phyloP scores from a whole-genome alignment of 116 monocot species.

The Cymodocea nodosa region DNA sequence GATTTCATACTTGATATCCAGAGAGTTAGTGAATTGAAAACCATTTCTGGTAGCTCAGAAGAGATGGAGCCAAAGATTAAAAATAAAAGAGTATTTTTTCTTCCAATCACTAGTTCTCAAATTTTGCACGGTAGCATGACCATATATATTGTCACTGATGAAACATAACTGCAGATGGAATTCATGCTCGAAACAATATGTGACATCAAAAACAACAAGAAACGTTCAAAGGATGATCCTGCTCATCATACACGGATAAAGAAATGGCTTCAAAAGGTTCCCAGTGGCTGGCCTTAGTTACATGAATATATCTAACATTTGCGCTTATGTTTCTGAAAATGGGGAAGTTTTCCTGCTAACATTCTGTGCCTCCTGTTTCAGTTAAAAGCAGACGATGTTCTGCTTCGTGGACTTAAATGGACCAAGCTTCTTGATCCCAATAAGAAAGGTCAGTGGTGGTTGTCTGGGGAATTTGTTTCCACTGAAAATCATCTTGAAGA shows the following conservation, averaged over 20 bases:
- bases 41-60: constrained; percentile 9
- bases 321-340: too few relatives aligned
- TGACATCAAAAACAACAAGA: constrained; percentile 98
- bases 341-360: background rate
- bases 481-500: constrained; percentile 37
- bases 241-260: constrained; percentile 62
- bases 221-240: constrained; percentile 70
- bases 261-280: constrained; percentile 97
- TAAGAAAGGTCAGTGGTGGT: constrained; percentile 99
- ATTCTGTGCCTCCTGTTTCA: constrained; percentile 14
- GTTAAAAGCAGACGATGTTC: constrained; percentile 62
- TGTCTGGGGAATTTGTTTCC: constrained; percentile 43
- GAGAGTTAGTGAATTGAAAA: constrained; percentile 55
- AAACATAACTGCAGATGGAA: constrained; percentile 64
- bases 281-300: background rate
- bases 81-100: constrained; percentile 54
- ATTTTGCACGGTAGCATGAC: background rate
- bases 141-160: background rate
- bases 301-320: too few relatives aligned
- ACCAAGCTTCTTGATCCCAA: constrained; percentile 73
- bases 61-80: constrained; percentile 32
- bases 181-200: constrained; percentile 96
- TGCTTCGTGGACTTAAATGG: constrained; percentile 81
- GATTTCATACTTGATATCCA: constrained; percentile 67
- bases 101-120: constrained; percentile 1